Base-by-base conservation (phyloP, 805 yeast species). In the Ogataea neopini region DNA sequence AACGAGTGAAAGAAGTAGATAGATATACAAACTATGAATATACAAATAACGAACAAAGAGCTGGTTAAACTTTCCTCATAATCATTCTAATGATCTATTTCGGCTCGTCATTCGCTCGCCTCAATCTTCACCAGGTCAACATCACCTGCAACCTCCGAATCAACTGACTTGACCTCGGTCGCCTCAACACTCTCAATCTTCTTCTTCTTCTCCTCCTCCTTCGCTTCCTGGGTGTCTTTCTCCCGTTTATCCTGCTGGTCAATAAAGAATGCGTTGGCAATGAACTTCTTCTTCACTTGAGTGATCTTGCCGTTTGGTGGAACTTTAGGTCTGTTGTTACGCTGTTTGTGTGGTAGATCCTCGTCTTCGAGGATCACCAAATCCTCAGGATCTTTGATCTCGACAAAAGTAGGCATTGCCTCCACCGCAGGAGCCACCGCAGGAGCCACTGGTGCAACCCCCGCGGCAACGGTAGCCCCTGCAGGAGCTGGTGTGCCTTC, bases 231-330 rank as follows among this genome's bases (percentile, higher is more conserved):
- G 4, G 32, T 30, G 15, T 28, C 40, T 25, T 36, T 36, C 33
- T 49, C 50, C 39, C 50, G 40, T 14, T 53, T 50, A 39, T 61
- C 66, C 38, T 67, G 70, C 6, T 67, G 70, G n/a, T 71, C 73
- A 10, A 85, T 61, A 54, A 84, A 76, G 58, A 77, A 86, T 0
- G 86, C 73, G 36, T 65, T 73, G 0, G 78, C 71, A 4, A 81
- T 67, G 10, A 76, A 60, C 57, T 79, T 84, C 69, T 84, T 88
- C 68, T 88, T 89, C 5, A 79, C 68, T 0, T 80, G 76, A 4
- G 86, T 68, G 30, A 91, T 86, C 65, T 86, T 89, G 30, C 97
- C 97, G 25, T 88, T 86, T 6, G 97, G 96, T 10, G 97, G 96
- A 43, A 94, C 70, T 59, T 90, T 84, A 1, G 96, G 85, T 54